These are phyloP conservation scores for Trebouxia gelatinosa DNA, from an alignment of 163 green algal species.

Conservation along the genomic window DNA sequence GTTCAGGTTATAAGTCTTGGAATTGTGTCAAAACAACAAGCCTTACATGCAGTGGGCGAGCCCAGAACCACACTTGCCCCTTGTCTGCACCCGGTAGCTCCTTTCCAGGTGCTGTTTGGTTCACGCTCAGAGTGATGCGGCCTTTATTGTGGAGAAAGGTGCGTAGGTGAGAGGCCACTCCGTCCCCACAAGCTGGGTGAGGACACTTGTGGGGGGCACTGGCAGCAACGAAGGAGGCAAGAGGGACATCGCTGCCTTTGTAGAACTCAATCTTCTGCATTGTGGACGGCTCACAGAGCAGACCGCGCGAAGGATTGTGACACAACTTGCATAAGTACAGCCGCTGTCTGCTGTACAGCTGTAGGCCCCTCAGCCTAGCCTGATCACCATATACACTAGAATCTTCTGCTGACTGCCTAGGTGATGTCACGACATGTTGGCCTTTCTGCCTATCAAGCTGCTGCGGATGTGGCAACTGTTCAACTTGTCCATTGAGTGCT, in stretches of 20 bases:
- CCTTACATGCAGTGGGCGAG: conserved; percentile 37
- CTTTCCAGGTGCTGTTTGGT: conserved; percentile 46
- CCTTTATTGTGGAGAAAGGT: conserved; percentile 74
- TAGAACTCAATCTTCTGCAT: conserved; percentile 38
- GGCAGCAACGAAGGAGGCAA: conserved; percentile 63
- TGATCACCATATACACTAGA: no score
- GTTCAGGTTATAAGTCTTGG: no score
- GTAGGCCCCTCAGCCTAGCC: conserved; percentile 2
- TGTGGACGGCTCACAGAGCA: conserved; percentile 58
- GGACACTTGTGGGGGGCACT: conserved; percentile 52
- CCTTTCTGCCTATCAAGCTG: no score
- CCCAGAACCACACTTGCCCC: conserved; percentile 74
- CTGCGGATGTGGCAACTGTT: no score
- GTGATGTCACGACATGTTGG: no score
- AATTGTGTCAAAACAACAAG: no score
- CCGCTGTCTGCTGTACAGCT: conserved; percentile 38
- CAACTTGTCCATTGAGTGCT: no score
- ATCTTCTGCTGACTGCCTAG: no score
- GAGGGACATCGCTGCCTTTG: conserved; percentile 55
- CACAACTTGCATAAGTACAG: conserved; percentile 63
- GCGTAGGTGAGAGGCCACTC: conserved; percentile 68
- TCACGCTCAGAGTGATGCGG: conserved; percentile 71
- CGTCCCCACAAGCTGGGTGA: conserved; percentile 67
- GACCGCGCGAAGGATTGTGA: conserved; percentile 62
- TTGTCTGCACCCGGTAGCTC: conserved; percentile 65